phyloP scores from a whole-genome alignment of 2,329 filamentous ascomycete genomes.

The Fusarium neocosmosporiellum region DNA sequence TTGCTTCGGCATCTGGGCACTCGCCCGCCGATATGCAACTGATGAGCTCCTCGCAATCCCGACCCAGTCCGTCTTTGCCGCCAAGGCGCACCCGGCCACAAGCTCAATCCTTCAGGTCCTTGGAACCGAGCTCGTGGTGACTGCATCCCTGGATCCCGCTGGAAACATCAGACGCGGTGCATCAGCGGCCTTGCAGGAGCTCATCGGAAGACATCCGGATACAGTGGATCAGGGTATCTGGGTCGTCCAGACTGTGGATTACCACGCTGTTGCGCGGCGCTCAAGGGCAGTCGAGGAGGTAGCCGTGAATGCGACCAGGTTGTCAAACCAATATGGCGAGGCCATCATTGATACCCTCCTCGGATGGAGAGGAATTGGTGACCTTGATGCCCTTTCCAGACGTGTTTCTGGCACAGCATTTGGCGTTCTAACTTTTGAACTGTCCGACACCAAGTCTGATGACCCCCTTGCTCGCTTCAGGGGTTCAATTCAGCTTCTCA shows the following conservation, averaged over 20 bases:
- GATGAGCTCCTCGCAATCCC: slow-evolving; percentile 76
- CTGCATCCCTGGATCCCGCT: slow-evolving; percentile 86
- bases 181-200: slow-evolving; percentile 92
- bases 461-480: slow-evolving; percentile 44
- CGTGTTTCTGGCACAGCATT: slow-evolving; percentile 77
- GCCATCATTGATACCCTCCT: slow-evolving; percentile 78
- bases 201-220: slow-evolving; percentile 92
- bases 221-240: slow-evolving; percentile 83
- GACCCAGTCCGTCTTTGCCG: slow-evolving; percentile 56
- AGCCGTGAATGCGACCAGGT: slow-evolving; percentile 72
- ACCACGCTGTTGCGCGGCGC: slow-evolving; percentile 90
- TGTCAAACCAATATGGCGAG: slow-evolving; percentile 76
- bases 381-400: slow-evolving; percentile 79
- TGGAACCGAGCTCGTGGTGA: slow-evolving; percentile 82
- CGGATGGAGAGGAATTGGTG: slow-evolving; percentile 89
- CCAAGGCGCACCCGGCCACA: slow-evolving; percentile 49
- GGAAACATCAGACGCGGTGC: slow-evolving; percentile 94
- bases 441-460: slow-evolving; percentile 43
- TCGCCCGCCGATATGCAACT: slow-evolving; percentile 88
- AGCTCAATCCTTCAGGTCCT: slow-evolving; percentile 77
- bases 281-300: slow-evolving; percentile 85
- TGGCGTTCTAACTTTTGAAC: slow-evolving; percentile 64
- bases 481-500: slow-evolving; percentile 55
- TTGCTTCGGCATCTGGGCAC: slow-evolving; percentile 94
- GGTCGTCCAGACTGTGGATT: slow-evolving; percentile 91